phyloP scores from a whole-genome alignment of 2,329 filamentous ascomycete species.

The Samsoniella hepiali region DNA sequence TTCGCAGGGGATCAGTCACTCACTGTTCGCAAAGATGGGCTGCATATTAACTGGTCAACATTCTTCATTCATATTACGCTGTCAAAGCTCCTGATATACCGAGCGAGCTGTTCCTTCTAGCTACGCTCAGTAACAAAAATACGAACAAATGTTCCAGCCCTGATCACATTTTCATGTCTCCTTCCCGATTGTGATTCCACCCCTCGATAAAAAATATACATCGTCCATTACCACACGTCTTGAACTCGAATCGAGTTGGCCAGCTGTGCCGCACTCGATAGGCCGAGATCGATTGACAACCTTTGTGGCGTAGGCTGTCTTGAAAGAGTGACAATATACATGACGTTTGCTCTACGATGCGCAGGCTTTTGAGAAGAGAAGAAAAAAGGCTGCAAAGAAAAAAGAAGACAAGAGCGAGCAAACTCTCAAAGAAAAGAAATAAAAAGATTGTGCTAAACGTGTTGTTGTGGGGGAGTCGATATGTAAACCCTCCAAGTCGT shows the following conservation, averaged over 20 bases:
- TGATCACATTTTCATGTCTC: not conserved
- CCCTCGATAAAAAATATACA: not conserved
- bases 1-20: not conserved
- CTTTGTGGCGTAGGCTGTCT: slow-evolving; percentile 28
- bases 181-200: not conserved
- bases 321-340: slow-evolving; percentile 31
- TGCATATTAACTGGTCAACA: not conserved
- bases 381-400: not conserved
- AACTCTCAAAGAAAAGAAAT: slow-evolving; percentile 5
- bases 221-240: slow-evolving; percentile 12
- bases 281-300: slow-evolving; percentile 21
- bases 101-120: not conserved
- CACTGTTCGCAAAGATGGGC: not conserved
- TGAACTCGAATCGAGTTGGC: not conserved
- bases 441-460: not conserved
- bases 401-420: slow-evolving; percentile 19
- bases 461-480: not conserved
- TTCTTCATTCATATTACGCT: slow-evolving; percentile 11
- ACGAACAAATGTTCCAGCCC: slow-evolving; percentile 6
- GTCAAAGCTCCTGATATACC: slow-evolving; percentile 3
- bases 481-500: slow-evolving; percentile 10
- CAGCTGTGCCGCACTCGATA: not conserved
- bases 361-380: not conserved
- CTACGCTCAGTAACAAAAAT: not conserved
- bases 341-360: slow-evolving; percentile 1